Conservation (phyloP, 106 monocot genomes). For the Acorus gramineus region DNA sequence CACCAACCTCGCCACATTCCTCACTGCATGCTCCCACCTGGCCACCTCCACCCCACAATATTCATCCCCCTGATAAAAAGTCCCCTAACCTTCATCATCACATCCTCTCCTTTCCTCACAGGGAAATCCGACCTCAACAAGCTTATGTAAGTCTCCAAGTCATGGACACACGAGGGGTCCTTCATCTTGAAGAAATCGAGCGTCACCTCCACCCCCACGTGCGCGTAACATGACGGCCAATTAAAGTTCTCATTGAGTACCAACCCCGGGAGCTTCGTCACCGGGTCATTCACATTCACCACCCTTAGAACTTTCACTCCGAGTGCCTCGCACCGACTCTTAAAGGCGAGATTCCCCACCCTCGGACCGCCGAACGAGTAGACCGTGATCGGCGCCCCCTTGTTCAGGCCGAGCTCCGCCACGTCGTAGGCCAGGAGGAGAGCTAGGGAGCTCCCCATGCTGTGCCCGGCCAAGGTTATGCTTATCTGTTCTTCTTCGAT, state of each 20-base stretch:
- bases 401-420: constrained; percentile 20
- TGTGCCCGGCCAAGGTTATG: constrained; percentile 20
- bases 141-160: constrained; percentile 17
- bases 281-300: constrained; percentile 31
- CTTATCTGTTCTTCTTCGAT: constrained; percentile 12
- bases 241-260: constrained; percentile 25
- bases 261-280: constrained; percentile 30
- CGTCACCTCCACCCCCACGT: constrained; percentile 29
- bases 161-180: constrained; percentile 26
- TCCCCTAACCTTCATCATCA: neutral
- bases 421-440: constrained; percentile 21
- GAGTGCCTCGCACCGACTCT: constrained; percentile 27
- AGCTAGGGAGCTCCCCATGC: constrained; percentile 29
- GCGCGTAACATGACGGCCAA: constrained; percentile 16
- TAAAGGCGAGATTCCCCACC: constrained; percentile 22
- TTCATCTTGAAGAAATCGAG: constrained; percentile 31
- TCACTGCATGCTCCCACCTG: constrained; percentile 27
- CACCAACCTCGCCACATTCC: constrained; percentile 14
- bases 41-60: neutral
- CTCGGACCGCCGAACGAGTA: constrained; percentile 26
- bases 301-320: constrained; percentile 35
- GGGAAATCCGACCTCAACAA: constrained; percentile 6
- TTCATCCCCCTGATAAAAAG: neutral
- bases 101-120: neutral
- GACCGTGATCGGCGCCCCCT: constrained; percentile 14